These are phyloP conservation scores for Lactarius vividus DNA, from an alignment of 768 basidiomycete genomes.

Conservation along the genomic window DNA sequence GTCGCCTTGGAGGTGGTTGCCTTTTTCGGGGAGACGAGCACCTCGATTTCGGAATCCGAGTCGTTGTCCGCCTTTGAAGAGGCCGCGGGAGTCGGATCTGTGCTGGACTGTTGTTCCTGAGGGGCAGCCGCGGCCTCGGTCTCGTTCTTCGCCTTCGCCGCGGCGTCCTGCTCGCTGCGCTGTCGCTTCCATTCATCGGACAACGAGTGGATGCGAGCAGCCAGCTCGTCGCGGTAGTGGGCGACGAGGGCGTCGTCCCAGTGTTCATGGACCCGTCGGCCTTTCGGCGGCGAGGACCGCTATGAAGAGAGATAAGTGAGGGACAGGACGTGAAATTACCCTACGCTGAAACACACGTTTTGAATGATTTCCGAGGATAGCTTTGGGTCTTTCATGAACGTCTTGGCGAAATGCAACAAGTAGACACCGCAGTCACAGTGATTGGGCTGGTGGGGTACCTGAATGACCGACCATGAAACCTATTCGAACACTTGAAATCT, in stretches of 20 bases:
- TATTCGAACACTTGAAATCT: not conserved
- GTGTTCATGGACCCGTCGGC: slow-evolving; percentile 19
- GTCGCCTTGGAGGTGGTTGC: slow-evolving; percentile 1
- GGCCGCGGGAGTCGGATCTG: slow-evolving; percentile 14
- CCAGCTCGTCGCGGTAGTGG: slow-evolving; percentile 18
- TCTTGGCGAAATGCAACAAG: slow-evolving; percentile 80
- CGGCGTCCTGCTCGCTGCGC: slow-evolving; percentile 15
- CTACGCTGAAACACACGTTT: slow-evolving; percentile 30
- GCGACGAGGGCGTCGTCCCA: slow-evolving; percentile 21
- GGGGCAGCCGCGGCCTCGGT: slow-evolving; percentile 3
- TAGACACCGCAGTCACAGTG: slow-evolving; percentile 92
- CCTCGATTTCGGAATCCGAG: slow-evolving; percentile 26
- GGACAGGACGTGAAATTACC: too few relatives aligned
- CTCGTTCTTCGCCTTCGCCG: slow-evolving; percentile 14
- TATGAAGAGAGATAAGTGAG: not conserved
- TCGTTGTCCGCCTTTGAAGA: slow-evolving; percentile 20
- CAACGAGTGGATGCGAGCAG: slow-evolving; percentile 15
- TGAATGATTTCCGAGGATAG: slow-evolving; percentile 50
- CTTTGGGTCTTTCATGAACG: slow-evolving; percentile 65
- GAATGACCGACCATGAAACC: not conserved
- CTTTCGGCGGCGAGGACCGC: slow-evolving; percentile 16
- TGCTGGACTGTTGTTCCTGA: slow-evolving; percentile 12
- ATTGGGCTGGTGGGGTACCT: slow-evolving; percentile 90
- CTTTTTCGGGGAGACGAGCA: slow-evolving; percentile 19
- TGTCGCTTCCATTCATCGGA: slow-evolving; percentile 27